Conservation (phyloP, 495 filamentous ascomycete species). For the Penicillium herquei region DNA sequence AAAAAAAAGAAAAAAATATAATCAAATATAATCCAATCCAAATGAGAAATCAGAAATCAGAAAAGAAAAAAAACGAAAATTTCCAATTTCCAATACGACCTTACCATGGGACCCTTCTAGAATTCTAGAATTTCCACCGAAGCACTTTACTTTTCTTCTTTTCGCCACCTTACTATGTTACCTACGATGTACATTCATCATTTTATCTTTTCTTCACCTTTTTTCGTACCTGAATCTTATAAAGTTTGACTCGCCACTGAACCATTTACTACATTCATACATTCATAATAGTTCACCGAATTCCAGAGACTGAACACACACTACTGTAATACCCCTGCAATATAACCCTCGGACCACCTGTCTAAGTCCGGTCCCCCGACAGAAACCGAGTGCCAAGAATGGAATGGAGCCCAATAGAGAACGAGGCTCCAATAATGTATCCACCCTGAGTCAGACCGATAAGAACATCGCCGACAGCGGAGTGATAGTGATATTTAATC, state of each 20-base stretch:
- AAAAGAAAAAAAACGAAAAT: background rate
- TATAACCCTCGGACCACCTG: background rate
- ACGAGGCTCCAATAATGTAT: background rate
- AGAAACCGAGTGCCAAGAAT: conserved; percentile 2
- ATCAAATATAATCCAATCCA: too few species aligned
- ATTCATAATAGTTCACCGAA: too few species aligned
- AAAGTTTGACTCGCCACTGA: background rate
- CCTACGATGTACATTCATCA: too few species aligned
- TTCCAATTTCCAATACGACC: background rate
- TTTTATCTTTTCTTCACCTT: background rate
- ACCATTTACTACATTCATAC: background rate
- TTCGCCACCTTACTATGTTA: background rate
- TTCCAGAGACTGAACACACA: too few species aligned
- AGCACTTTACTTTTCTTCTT: conserved; percentile 8
- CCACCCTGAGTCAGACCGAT: conserved; percentile 8
- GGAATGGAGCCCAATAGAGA: background rate
- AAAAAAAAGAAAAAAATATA: too few species aligned
- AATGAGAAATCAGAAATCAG: too few species aligned
- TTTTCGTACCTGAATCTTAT: background rate
- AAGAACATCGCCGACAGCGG: conserved; percentile 13
- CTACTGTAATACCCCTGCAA: background rate
- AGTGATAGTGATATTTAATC: background rate
- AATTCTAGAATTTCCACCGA: conserved; percentile 29
- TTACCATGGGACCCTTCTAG: conserved; percentile 18
- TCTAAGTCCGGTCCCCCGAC: background rate